A percentile compares a stretch with the other conserved stretches of the same genome.
phyloP scores from a whole-genome alignment of 352 stramenopile genomes.

The Pythium dissotocum region DNA sequence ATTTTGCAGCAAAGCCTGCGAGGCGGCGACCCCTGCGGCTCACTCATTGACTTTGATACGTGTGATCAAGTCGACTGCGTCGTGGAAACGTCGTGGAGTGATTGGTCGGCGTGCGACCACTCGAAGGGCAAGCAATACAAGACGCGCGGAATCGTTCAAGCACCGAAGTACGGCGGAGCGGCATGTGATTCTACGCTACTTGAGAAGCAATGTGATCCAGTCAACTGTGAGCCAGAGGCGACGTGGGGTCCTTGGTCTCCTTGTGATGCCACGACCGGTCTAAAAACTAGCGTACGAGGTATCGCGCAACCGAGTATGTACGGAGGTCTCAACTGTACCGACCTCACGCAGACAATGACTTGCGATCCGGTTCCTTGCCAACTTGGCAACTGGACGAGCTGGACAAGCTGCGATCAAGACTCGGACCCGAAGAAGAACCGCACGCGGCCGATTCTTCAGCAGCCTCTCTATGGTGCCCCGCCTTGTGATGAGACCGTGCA shows the following conservation, averaged over 20 bases:
- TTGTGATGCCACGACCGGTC: constrained; percentile 42
- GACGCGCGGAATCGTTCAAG: constrained; percentile 2
- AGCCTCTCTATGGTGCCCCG: constrained; percentile 34
- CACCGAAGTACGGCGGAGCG: constrained; percentile 13
- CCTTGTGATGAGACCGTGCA: constrained; percentile 39
- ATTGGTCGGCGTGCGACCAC: constrained; percentile 21
- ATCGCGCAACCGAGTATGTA: constrained; percentile 40
- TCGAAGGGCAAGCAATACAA: constrained; percentile 17
- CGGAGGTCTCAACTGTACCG: constrained; percentile 37
- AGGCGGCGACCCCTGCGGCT: constrained; percentile 37
- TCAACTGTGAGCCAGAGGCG: constrained; percentile 49
- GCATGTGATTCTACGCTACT: constrained; percentile 20
- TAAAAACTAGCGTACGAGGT: constrained; percentile 37
- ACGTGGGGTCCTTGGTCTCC: constrained; percentile 47
- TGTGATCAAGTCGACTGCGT: constrained; percentile 54
- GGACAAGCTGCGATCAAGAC: constrained; percentile 56
- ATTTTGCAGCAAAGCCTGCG: constrained; percentile 34
- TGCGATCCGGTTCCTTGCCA: constrained; percentile 51
- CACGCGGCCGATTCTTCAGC: constrained; percentile 32
- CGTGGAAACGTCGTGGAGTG: constrained; percentile 26
- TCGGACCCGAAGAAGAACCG: constrained; percentile 40
- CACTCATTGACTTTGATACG: constrained; percentile 28
- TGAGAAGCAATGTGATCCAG: constrained; percentile 43
- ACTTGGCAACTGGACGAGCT: constrained; percentile 43
- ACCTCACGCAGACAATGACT: constrained; percentile 38